These are phyloP conservation scores for Lepidium sativum DNA, from an alignment of 345 rosid genomes.

Conservation along the genomic window DNA sequence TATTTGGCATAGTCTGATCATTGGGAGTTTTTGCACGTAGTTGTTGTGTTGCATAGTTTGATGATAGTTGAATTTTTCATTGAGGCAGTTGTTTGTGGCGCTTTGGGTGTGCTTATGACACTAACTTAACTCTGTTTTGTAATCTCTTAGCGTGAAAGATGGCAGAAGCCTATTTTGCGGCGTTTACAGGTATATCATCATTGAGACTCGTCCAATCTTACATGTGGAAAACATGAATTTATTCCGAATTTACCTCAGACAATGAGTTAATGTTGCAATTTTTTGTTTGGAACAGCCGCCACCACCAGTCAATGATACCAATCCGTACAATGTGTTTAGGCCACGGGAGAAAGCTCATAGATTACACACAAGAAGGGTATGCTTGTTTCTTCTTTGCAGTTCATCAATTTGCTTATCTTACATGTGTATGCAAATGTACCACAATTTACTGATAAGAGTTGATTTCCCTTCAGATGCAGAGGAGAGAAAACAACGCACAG, in stretches of 20 bases:
- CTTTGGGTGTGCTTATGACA: neutral
- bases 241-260: neutral
- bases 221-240: neutral
- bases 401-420: neutral
- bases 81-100: neutral
- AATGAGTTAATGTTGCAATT: neutral
- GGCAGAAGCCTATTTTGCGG: slow-evolving; percentile 96
- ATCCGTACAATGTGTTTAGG: slow-evolving; percentile 88
- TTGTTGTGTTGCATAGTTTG: neutral
- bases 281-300: slow-evolving; percentile 64
- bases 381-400: neutral
- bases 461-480: slow-evolving; percentile 59
- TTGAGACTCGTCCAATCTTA: neutral
- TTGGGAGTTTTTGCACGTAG: neutral
- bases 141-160: slow-evolving; percentile 65
- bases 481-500: slow-evolving; percentile 90
- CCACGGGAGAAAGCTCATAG: slow-evolving; percentile 95
- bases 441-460: slow-evolving; percentile 2
- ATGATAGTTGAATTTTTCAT: neutral
- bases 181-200: slow-evolving; percentile 67
- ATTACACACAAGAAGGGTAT: slow-evolving; percentile 90
- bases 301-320: slow-evolving; percentile 88
- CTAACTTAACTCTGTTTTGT: neutral
- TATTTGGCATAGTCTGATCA: neutral
- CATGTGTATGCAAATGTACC: neutral